These are phyloP conservation scores for Coleophoma eucalyptorum DNA, from an alignment of 2,329 filamentous ascomycete species.

Conservation along the genomic window DNA sequence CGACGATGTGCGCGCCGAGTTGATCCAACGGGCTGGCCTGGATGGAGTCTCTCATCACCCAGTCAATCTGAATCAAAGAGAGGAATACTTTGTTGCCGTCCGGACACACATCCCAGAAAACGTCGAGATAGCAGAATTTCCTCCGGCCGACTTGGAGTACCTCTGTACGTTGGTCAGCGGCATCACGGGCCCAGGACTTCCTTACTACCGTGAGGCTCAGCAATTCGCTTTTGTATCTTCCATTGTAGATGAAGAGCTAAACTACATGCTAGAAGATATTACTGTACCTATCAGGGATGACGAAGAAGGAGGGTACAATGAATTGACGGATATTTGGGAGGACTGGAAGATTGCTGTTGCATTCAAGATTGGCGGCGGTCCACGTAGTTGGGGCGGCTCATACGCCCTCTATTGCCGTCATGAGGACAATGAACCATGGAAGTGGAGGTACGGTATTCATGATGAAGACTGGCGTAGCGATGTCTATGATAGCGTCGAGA, in stretches of 20 bases:
- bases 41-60: conserved; percentile 4
- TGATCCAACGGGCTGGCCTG: conserved; percentile 1
- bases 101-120: conserved; percentile 3
- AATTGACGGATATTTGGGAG: conserved; percentile 5
- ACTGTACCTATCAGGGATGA: conserved; percentile 3
- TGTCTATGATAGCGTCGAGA: no score
- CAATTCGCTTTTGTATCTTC: conserved; percentile 6
- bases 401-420: conserved; percentile 7
- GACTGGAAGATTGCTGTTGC: conserved; percentile 6
- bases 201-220: background rate
- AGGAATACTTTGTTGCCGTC: conserved; percentile 6
- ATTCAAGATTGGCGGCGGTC: conserved; percentile 6
- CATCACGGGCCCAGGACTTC: conserved; percentile 6
- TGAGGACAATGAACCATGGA: conserved; percentile 6
- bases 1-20: conserved; percentile 4
- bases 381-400: conserved; percentile 5
- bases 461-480: conserved; percentile 6
- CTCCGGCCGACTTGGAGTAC: no score
- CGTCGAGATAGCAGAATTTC: no score
- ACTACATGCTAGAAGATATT: conserved; percentile 2
- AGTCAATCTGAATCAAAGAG: conserved; percentile 6
- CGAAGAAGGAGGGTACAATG: background rate
- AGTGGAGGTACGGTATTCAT: no score
- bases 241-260: background rate
- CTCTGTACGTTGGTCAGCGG: conserved; percentile 8